Percentiles rank a stretch among this genome's conserved stretches.
Conservation (phyloP, 1,139 yeast genomes). For the Blastobotrys proliferans region DNA sequence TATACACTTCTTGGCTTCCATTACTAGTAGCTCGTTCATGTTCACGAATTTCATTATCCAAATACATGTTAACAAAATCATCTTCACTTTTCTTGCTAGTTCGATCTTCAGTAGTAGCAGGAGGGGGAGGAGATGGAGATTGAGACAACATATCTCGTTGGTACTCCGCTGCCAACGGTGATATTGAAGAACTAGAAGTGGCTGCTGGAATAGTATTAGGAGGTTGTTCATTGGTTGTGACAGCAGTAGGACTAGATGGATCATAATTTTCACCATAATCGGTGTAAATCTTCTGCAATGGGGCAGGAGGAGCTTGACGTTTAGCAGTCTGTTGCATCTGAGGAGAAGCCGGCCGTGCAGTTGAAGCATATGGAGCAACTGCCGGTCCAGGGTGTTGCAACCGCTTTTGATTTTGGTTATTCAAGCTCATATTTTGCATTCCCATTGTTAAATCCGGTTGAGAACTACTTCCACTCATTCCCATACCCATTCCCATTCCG, state of each 20-base stretch:
- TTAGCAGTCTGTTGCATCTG: background rate
- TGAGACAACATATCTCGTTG: constrained; percentile 15
- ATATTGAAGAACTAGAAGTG: no score
- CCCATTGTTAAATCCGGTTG: constrained; percentile 22
- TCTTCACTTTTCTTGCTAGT: constrained; percentile 1
- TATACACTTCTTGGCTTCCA: background rate
- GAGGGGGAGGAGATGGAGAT: constrained; percentile 3
- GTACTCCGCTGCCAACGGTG: constrained; percentile 25
- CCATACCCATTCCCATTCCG: no score
- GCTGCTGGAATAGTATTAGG: constrained; percentile 28
- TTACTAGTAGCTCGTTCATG: constrained; percentile 6
- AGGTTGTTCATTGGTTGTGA: no score
- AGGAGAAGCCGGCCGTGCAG: constrained; percentile 5
- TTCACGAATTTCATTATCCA: constrained; percentile 11
- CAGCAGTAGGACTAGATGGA: constrained; percentile 22
- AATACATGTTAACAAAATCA: constrained; percentile 14
- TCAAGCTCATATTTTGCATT: constrained; percentile 19
- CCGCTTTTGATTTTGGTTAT: constrained; percentile 11
- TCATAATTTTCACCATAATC: constrained; percentile 9
- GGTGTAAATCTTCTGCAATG: background rate
- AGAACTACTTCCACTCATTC: no score
- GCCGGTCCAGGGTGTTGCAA: constrained; percentile 11
- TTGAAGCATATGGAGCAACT: constrained; percentile 8
- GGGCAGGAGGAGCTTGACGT: background rate
- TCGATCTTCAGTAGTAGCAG: no score